Conservation (phyloP, 306 rosid species). For the Fragaria nilgerrensis region DNA sequence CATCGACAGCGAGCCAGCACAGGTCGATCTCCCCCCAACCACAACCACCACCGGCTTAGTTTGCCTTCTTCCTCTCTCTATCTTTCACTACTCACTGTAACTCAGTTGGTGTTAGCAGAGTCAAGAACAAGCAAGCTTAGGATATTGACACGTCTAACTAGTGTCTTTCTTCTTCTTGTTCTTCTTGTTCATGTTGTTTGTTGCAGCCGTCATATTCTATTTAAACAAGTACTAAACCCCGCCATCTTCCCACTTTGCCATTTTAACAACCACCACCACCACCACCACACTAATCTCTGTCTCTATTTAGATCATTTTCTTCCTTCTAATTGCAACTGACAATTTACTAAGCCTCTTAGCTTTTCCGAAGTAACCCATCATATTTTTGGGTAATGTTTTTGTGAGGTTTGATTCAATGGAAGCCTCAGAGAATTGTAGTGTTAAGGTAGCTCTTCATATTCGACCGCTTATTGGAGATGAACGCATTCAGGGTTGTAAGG, state of each 20-base stretch:
- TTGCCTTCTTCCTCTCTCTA: not conserved
- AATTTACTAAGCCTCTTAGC: constrained; percentile 16
- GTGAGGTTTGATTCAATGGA: constrained; percentile 42
- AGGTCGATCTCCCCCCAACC: constrained; percentile 1
- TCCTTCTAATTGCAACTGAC: constrained; percentile 31
- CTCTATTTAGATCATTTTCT: constrained; percentile 41
- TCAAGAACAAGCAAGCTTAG: constrained; percentile 44
- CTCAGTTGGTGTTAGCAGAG: constrained; percentile 30
- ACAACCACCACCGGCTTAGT: not conserved
- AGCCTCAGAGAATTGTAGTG: constrained; percentile 59
- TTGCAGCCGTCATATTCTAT: constrained; percentile 24
- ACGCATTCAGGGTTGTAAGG: constrained; percentile 62
- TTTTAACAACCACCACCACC: constrained; percentile 34
- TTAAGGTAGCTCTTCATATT: constrained; percentile 79
- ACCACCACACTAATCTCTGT: constrained; percentile 5
- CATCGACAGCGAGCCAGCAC: not conserved
- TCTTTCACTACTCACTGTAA: not conserved
- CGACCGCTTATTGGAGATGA: constrained; percentile 82
- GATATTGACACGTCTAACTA: not conserved
- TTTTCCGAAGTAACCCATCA: not conserved
- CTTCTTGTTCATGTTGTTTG: constrained; percentile 8
- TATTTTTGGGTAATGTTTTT: not conserved
- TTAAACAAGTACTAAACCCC: constrained; percentile 21
- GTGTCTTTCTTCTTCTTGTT: not conserved
- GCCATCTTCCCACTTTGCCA: constrained; percentile 15